phyloP scores from a whole-genome alignment of 2,329 filamentous ascomycete genomes.

The Zymoseptoria ardabiliae region DNA sequence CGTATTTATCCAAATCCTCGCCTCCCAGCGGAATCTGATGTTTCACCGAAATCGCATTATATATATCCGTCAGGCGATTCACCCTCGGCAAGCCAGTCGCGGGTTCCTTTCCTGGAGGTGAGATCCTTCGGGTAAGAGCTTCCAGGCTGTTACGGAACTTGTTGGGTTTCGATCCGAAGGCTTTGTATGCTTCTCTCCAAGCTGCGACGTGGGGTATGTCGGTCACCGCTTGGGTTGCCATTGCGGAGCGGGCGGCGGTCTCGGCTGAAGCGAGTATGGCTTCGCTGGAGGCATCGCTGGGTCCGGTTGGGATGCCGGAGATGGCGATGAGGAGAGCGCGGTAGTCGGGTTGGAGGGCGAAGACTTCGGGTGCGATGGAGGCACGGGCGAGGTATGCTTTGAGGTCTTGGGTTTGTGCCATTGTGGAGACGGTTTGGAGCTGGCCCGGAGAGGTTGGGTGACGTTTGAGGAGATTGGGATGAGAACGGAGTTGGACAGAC shows the following conservation, averaged over 20 bases:
- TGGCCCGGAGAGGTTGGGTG: neutral
- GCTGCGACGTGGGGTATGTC: slow-evolving; percentile 32
- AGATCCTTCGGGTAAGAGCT: slow-evolving; percentile 30
- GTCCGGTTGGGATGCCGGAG: slow-evolving; percentile 25
- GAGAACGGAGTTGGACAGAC: too few species aligned
- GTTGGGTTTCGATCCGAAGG: slow-evolving; percentile 34
- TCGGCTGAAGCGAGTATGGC: slow-evolving; percentile 27
- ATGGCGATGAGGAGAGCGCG: slow-evolving; percentile 32
- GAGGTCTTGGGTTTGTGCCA: neutral
- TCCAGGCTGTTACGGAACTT: slow-evolving; percentile 34
- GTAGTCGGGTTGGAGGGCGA: slow-evolving; percentile 33
- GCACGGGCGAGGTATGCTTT: slow-evolving; percentile 11
- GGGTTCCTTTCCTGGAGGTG: neutral
- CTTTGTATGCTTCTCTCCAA: slow-evolving; percentile 35
- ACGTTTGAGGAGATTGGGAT: neutral
- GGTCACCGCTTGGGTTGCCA: slow-evolving; percentile 18
- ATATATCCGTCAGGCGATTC: slow-evolving; percentile 35
- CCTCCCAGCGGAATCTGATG: slow-evolving; percentile 35
- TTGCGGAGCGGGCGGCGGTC: slow-evolving; percentile 6
- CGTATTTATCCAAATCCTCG: slow-evolving; percentile 35
- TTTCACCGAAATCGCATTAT: slow-evolving; percentile 35
- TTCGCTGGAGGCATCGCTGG: slow-evolving; percentile 29
- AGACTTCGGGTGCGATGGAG: slow-evolving; percentile 22
- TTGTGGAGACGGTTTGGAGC: neutral
- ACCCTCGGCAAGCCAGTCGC: slow-evolving; percentile 31